Evolutionary conservation across 2,329 filamentous ascomycete species (phyloP).

Genomic region (Helotiales sp.): DNA sequence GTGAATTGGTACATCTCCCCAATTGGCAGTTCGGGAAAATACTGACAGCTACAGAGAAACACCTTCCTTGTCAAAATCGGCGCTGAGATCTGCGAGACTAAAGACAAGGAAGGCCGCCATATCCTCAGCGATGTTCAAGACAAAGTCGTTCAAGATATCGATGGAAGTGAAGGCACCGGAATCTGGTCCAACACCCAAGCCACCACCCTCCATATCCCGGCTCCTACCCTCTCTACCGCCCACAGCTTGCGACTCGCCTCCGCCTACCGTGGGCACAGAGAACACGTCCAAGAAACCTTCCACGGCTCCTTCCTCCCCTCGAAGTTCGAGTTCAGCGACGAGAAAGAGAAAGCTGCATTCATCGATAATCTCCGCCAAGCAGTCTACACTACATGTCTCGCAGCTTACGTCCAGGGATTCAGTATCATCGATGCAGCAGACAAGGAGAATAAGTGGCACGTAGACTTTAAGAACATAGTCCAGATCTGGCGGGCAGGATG

Average conservation of each 20-base stretch:
- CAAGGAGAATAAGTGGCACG: conserved; percentile 57
- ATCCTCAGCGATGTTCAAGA: conserved; percentile 64
- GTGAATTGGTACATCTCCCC: conserved; percentile 47
- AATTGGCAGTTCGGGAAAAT: background rate
- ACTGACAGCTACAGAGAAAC: conserved; percentile 36
- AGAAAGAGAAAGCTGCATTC: conserved; percentile 42
- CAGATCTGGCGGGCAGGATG: conserved; percentile 70
- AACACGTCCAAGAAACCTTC: conserved; percentile 50
- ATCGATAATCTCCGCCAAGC: conserved; percentile 60
- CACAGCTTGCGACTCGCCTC: conserved; percentile 56
- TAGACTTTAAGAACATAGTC: conserved; percentile 51
- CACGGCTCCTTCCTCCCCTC: conserved; percentile 32
- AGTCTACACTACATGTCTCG: conserved; percentile 61
- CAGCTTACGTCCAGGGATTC: conserved; percentile 65
- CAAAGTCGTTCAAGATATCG: conserved; percentile 70
- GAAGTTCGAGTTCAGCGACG: conserved; percentile 32
- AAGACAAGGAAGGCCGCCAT: conserved; percentile 45
- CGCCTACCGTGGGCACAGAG: conserved; percentile 57
- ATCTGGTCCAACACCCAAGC: conserved; percentile 66
- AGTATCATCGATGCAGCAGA: conserved; percentile 62
- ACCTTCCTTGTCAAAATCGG: conserved; percentile 66
- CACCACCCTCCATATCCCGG: conserved; percentile 60
- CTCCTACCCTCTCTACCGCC: conserved; percentile 61
- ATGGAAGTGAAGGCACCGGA: conserved; percentile 65
- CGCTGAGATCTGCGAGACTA: conserved; percentile 56